Evolutionary conservation across 2,329 filamentous ascomycete genomes (phyloP).

Genomic region (Pseudocercospora pini-densiflorae): DNA sequence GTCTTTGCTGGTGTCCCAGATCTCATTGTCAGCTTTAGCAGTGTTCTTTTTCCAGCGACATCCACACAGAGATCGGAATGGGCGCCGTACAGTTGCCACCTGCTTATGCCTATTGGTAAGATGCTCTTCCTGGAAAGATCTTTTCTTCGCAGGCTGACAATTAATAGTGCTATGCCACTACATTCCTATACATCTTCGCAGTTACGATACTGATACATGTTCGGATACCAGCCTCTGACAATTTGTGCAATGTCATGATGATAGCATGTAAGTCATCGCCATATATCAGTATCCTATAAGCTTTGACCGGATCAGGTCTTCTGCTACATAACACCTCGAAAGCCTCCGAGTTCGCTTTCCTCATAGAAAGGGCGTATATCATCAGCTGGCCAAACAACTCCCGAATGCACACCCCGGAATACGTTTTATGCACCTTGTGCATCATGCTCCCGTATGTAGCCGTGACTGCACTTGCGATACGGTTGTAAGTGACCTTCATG

Average conservation of each 20-base stretch:
- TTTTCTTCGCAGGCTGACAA: not conserved
- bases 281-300: too few species aligned
- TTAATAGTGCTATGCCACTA: slow-evolving; percentile 8
- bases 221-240: not conserved
- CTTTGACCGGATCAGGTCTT: slow-evolving; percentile 2
- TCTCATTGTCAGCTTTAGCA: slow-evolving; percentile 19
- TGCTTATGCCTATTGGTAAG: slow-evolving; percentile 9
- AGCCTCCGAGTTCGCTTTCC: slow-evolving; percentile 12
- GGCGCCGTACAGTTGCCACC: slow-evolving; percentile 4
- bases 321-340: slow-evolving; percentile 8
- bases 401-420: slow-evolving; percentile 10
- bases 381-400: slow-evolving; percentile 9
- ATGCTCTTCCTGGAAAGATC: not conserved
- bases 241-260: slow-evolving; percentile 12
- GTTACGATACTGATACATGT: slow-evolving; percentile 12
- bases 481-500: not conserved
- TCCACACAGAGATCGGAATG: not conserved
- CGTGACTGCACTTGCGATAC: slow-evolving; percentile 3
- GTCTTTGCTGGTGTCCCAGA: slow-evolving; percentile 19
- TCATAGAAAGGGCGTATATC: slow-evolving; percentile 17
- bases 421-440: slow-evolving; percentile 2
- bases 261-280: not conserved
- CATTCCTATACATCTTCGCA: slow-evolving; percentile 12
- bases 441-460: slow-evolving; percentile 12
- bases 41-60: slow-evolving; percentile 17